These are phyloP conservation scores for Auriculariales sp. DNA, from an alignment of 768 basidiomycete species.

Conservation along the genomic window DNA sequence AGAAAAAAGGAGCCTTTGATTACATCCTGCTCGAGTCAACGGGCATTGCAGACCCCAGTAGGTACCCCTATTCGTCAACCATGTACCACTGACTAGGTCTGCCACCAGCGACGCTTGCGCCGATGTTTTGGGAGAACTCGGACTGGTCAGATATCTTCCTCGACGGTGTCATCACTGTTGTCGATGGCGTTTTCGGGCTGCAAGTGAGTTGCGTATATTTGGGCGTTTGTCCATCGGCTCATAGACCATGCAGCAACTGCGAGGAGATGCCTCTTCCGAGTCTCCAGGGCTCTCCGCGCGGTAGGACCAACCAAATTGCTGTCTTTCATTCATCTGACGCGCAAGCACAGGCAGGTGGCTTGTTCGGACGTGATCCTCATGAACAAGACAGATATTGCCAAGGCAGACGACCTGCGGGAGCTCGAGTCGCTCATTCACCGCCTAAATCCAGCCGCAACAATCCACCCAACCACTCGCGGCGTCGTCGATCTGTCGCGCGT, in stretches of 20 bases:
- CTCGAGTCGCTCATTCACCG: slow-evolving; percentile 50
- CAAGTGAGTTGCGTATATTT: slow-evolving; percentile 22
- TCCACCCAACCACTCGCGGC: slow-evolving; percentile 57
- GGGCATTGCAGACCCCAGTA: slow-evolving; percentile 89
- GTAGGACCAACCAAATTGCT: too few species aligned
- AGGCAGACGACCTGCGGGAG: slow-evolving; percentile 24
- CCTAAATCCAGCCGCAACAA: slow-evolving; percentile 67
- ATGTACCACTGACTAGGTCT: not conserved
- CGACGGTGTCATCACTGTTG: slow-evolving; percentile 86
- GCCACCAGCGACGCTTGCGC: slow-evolving; percentile 35
- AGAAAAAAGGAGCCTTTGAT: slow-evolving; percentile 77
- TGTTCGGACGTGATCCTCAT: slow-evolving; percentile 82
- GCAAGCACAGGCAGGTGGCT: slow-evolving; percentile 86
- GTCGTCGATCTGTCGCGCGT: slow-evolving; percentile 62
- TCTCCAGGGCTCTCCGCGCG: too few species aligned
- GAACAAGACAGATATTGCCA: slow-evolving; percentile 78
- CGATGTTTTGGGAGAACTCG: slow-evolving; percentile 26
- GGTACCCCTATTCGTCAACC: slow-evolving; percentile 4
- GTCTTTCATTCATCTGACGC: not conserved
- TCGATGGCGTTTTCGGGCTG: slow-evolving; percentile 73
- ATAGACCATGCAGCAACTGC: slow-evolving; percentile 72
- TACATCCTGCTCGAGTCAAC: slow-evolving; percentile 94
- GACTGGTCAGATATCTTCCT: slow-evolving; percentile 12
- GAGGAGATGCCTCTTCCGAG: slow-evolving; percentile 55
- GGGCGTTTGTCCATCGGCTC: not conserved